Base-by-base conservation (phyloP, 805 yeast genomes). In the Grigorovia transvaalensis region DNA sequence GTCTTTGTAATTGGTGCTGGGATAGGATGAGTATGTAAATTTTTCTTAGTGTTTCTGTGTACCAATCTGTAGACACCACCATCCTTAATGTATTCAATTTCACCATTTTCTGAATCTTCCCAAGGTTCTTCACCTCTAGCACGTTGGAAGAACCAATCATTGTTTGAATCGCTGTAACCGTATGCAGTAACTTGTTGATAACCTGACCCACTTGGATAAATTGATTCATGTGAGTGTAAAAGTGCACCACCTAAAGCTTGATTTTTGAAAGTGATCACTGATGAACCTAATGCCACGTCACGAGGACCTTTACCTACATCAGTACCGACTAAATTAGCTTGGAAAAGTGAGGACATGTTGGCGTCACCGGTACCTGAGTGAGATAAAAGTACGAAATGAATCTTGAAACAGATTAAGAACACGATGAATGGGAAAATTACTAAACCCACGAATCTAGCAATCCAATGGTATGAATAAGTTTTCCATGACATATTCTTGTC, bases 111-210 rank as follows among this genome's bases (percentile, higher is more conserved):
- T 38, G 47, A 49, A 7, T 47, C 41, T 13, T 45, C 58, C 54
- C 60, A 63, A 23, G 59, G 47, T 9, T 55, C 61, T n/a, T 57
- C 52, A 9, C 71, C 76, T 65, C 85, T 74, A 30, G 74, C 75
- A 60, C 81, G 75, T 59, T 83, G 83, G 57, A 88, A 73, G 19
- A 75, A 59, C 85, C 96, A 90, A 51, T 85, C 79, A 66, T 91
- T 93, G 70, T 93, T 91, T 51, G 76, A 71, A 66, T 93, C 98
- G 64, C 87, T 88, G 68, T 82, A 88, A 27, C 91, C 88, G 65
- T 93, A 93, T 9, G 93, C 85, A 35, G 99, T 93, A 49, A 93
- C 77, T 69, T 93, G 99, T 68, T 90, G 97, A 70, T 93, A 98
- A 56, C 78, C 77, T 2, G 96, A 87, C 2, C 98, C 98, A 55